A percentile compares a stretch with the other conserved stretches of the same genome.
phyloP scores from a whole-genome alignment of 371 early-diverging fungal species.

The Rhizopus sp. region DNA sequence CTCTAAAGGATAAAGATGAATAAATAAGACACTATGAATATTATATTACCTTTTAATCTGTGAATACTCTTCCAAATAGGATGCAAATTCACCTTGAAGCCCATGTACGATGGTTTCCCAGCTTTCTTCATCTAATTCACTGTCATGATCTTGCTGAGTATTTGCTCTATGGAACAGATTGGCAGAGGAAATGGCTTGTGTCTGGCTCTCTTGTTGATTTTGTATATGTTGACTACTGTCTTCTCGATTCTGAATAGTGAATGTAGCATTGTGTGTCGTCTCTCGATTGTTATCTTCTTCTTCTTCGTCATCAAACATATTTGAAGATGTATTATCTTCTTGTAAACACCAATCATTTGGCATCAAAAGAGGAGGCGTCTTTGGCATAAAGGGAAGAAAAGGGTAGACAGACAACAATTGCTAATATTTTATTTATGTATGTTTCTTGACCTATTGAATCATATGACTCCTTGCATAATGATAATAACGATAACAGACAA shows the following conservation, averaged over 20 bases:
- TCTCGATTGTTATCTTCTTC: background rate
- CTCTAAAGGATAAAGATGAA: background rate
- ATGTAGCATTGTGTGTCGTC: too few relatives aligned
- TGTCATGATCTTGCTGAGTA: background rate
- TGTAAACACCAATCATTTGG: slow-evolving; percentile 2
- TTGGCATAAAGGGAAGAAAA: slow-evolving; percentile 3
- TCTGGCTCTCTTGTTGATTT: background rate
- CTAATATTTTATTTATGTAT: background rate
- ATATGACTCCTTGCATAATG: background rate
- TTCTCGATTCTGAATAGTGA: too few relatives aligned
- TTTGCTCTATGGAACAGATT: background rate
- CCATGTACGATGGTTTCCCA: background rate
- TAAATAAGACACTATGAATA: background rate
- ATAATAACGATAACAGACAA: slow-evolving; percentile 42
- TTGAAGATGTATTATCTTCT: background rate
- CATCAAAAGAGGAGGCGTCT: slow-evolving; percentile 4
- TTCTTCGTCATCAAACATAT: background rate
- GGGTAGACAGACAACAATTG: background rate
- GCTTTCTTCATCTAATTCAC: background rate
- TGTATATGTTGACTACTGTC: too few relatives aligned
- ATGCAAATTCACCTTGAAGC: background rate
- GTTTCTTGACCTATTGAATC: background rate
- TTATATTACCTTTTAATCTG: background rate
- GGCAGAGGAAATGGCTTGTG: background rate
- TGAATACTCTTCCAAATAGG: background rate